Evolutionary conservation across 1,139 yeast species (phyloP), one percentile per base, ranked within the genome.

Genomic region (Debaryomyces sp.): DNA sequence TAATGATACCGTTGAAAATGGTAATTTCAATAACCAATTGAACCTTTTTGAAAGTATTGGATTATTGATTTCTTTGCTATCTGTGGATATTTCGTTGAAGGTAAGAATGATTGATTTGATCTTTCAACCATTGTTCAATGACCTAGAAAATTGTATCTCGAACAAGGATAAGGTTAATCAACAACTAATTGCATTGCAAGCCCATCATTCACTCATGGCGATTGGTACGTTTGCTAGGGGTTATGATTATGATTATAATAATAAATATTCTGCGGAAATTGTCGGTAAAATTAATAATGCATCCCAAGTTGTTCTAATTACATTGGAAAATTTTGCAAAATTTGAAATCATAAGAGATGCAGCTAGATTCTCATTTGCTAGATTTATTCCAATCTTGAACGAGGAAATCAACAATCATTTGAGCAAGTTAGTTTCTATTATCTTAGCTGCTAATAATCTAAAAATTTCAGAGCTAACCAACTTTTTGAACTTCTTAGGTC

Each of bases 151-250:
- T 21, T 84, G 89, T 57, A 82, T 85, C 45, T 56, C 66, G 7
- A 57, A 57, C 15, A 51, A 59, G 1, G 79, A 82, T 32, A 62
- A 56, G 24, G 64, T 71, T 29, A 62, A 73, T 17, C 77, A 76
- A 49, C 70, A 73, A 17, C 74, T 77, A 43, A 62, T 79, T 33
- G 77, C 86, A 4, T 68, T 89, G 43, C 95, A 90, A 63, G 85
- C 91, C 2, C 97, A 94, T 64, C 97, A 94, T 64, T 80, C 86
- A 37, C 70, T 95, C 43, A 82, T 89, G 84, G 94, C 97, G 0
- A 81, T 94, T 46, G 97, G 97, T 33, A 89, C 97, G 0, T 79
- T 92, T 60, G 88, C 92, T 2, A 81, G 94, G 61, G 98, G 98
- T 1, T 85, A 88, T 58, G 87, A 84, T 54, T 77, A 76, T 43